Conservation (phyloP, 371 early-diverging fungal species). For the Apophysomyces ossiformis region DNA sequence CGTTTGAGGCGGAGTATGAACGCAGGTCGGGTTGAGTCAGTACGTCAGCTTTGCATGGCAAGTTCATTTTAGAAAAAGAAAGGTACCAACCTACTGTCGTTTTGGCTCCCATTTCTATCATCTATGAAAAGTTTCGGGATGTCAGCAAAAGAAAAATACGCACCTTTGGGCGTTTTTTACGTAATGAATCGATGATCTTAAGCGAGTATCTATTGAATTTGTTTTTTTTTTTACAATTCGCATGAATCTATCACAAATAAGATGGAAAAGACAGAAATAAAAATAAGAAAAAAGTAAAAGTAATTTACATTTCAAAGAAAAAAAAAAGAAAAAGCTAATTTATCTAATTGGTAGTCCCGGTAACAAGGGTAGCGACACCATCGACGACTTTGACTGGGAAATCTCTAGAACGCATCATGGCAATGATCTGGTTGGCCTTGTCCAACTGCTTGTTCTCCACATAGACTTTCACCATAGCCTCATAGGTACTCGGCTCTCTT, state of each 20-base stretch:
- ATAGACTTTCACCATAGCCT: conserved; percentile 64
- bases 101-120: no score
- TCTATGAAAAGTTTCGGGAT: no score
- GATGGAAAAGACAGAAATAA: neutral
- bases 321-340: neutral
- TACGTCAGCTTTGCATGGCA: neutral
- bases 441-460: conserved; percentile 45
- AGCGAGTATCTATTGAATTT: neutral
- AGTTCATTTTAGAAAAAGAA: no score
- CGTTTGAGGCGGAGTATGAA: conserved; percentile 1
- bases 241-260: neutral
- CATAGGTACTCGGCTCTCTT: conserved; percentile 66
- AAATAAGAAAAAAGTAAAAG: neutral
- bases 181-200: neutral
- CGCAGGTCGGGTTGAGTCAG: neutral
- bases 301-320: neutral
- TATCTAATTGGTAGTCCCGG: neutral
- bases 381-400: conserved; percentile 48
- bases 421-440: conserved; percentile 41
- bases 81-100: no score
- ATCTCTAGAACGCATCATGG: conserved; percentile 38
- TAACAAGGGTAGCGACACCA: conserved; percentile 39
- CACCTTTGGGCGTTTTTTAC: no score
- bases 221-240: neutral
- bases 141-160: no score